Percentiles rank a stretch among this genome's conserved stretches.
phyloP scores from a whole-genome alignment of 805 yeast species.

The Saccharomycopsis fodiens region DNA sequence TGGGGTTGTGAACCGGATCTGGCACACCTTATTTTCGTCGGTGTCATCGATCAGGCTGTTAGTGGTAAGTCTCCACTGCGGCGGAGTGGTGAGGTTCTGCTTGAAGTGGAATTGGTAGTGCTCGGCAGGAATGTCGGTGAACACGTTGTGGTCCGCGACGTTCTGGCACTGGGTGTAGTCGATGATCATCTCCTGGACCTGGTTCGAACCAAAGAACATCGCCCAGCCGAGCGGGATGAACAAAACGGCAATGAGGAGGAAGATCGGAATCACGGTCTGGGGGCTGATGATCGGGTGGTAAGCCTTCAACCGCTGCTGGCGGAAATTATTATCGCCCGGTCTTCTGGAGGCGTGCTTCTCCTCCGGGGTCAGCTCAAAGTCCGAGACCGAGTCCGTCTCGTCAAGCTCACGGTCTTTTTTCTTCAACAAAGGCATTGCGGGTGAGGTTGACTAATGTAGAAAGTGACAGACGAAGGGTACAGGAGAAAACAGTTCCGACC shows the following conservation, averaged over 20 bases:
- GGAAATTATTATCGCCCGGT: constrained; percentile 50
- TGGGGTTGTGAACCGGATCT: constrained; percentile 66
- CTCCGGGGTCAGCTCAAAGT: constrained; percentile 27
- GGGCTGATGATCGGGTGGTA: constrained; percentile 90
- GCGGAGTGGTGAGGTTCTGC: constrained; percentile 30
- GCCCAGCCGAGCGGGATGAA: constrained; percentile 92
- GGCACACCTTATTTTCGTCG: constrained; percentile 42
- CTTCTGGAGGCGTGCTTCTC: constrained; percentile 13
- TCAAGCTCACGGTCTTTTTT: neutral
- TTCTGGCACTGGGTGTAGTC: constrained; percentile 67
- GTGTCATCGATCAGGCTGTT: constrained; percentile 35
- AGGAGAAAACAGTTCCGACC: no score
- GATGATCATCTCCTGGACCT: constrained; percentile 66
- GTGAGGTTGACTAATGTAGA: no score
- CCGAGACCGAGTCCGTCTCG: constrained; percentile 11
- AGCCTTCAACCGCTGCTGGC: constrained; percentile 59
- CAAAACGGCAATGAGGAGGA: constrained; percentile 64
- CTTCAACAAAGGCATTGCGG: neutral
- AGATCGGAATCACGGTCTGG: constrained; percentile 77
- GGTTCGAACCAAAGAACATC: constrained; percentile 65
- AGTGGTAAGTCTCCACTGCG: constrained; percentile 57
- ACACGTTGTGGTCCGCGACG: constrained; percentile 38
- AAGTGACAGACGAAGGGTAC: no score
- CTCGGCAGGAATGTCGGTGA: constrained; percentile 48
- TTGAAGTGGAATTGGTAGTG: constrained; percentile 58